Evolutionary conservation across 495 filamentous ascomycete species (phyloP).

Genomic region (Daldinia grandis): DNA sequence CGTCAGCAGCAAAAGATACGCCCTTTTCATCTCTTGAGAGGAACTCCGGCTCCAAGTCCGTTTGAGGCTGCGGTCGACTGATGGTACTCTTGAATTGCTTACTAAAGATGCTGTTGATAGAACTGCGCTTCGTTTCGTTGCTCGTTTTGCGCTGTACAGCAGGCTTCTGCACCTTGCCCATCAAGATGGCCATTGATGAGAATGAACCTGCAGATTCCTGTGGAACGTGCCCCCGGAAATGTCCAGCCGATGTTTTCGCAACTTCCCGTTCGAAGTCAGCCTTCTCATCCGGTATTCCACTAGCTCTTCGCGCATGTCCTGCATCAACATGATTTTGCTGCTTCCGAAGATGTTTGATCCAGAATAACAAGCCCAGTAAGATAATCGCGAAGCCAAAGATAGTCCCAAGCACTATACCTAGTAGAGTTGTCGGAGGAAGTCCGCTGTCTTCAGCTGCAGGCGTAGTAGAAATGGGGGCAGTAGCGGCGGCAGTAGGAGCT

Average conservation of each 20-base stretch:
- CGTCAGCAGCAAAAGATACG: conserved; percentile 51
- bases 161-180: conserved; percentile 58
- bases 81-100: conserved; percentile 64
- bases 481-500: neutral
- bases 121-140: conserved; percentile 55
- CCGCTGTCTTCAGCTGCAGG: conserved; percentile 48
- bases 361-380: conserved; percentile 71
- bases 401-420: conserved; percentile 82
- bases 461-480: conserved; percentile 42
- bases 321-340: conserved; percentile 55
- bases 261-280: conserved; percentile 64
- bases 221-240: conserved; percentile 57
- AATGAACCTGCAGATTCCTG: conserved; percentile 59
- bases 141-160: conserved; percentile 53
- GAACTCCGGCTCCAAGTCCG: conserved; percentile 37
- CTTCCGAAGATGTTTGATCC: conserved; percentile 67
- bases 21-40: conserved; percentile 50
- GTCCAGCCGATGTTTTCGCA: conserved; percentile 53
- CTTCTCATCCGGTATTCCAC: conserved; percentile 63
- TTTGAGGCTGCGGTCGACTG: conserved; percentile 61
- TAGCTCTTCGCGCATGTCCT: conserved; percentile 58
- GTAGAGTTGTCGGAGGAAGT: conserved; percentile 65
- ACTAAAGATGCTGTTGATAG: conserved; percentile 57
- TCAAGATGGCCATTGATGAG: conserved; percentile 65
- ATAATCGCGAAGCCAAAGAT: conserved; percentile 76